A percentile compares a stretch with the other conserved stretches of the same genome.
Evolutionary conservation across 2,329 filamentous ascomycete genomes (phyloP).

Genomic region (Penicillium occitanis): DNA sequence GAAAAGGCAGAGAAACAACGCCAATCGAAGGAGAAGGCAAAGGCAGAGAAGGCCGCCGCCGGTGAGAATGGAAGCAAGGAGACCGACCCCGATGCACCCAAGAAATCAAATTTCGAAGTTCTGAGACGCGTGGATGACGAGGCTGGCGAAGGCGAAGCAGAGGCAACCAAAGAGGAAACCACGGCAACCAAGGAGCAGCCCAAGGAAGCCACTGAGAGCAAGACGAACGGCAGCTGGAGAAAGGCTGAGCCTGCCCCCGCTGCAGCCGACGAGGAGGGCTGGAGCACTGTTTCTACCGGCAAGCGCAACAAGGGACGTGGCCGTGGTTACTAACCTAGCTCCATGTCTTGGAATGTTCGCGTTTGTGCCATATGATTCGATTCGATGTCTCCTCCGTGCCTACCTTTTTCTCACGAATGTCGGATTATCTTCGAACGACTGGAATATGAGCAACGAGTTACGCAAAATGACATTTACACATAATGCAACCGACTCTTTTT

Average conservation of each 20-base stretch:
- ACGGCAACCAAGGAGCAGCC: constrained; percentile 57
- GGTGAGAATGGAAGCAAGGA: constrained; percentile 43
- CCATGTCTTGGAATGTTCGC: neutral
- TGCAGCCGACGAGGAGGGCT: constrained; percentile 47
- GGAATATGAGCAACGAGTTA: constrained; percentile 24
- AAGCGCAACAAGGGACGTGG: constrained; percentile 48
- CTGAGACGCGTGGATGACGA: constrained; percentile 53
- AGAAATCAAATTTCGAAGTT: constrained; percentile 55
- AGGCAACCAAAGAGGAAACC: constrained; percentile 48
- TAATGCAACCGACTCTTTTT: constrained; percentile 16
- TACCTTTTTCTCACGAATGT: constrained; percentile 1
- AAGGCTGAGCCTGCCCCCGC: constrained; percentile 33
- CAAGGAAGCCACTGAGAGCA: constrained; percentile 43
- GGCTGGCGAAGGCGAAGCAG: constrained; percentile 53
- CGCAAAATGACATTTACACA: constrained; percentile 22
- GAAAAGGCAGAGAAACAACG: constrained; percentile 67
- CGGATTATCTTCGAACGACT: constrained; percentile 15
- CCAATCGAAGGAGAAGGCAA: constrained; percentile 42
- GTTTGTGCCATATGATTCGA: constrained; percentile 15
- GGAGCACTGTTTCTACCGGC: constrained; percentile 50
- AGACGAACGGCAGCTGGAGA: constrained; percentile 45
- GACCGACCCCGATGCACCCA: constrained; percentile 41
- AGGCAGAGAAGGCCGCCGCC: constrained; percentile 37
- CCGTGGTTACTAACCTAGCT: constrained; percentile 29
- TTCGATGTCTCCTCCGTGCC: constrained; percentile 11